A percentile compares a stretch with the other conserved stretches of the same genome.
Conservation (phyloP, 805 yeast genomes). For the Saturnispora halmiae region DNA sequence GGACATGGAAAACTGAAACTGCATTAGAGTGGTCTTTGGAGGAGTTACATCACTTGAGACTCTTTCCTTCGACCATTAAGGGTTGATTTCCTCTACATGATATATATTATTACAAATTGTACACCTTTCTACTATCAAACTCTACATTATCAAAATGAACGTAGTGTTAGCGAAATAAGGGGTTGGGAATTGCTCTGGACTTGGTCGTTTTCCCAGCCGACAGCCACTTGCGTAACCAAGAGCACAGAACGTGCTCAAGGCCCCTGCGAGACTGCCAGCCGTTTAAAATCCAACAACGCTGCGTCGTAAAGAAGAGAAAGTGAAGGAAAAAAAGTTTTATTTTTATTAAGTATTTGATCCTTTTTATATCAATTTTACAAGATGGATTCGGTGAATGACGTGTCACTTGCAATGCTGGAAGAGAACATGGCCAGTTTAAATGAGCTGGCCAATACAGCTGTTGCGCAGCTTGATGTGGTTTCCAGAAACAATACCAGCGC, state of each 20-base stretch:
- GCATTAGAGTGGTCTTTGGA: constrained; percentile 62
- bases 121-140: constrained; percentile 33
- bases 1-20: constrained; percentile 62
- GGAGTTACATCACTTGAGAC: constrained; percentile 33
- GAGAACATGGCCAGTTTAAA: constrained; percentile 58
- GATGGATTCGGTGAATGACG: constrained; percentile 44
- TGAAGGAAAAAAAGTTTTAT: not conserved
- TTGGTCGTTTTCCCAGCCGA: not conserved
- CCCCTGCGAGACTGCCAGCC: not conserved
- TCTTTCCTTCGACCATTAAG: too few species aligned
- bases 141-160: constrained; percentile 27
- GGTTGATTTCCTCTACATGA: too few species aligned
- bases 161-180: constrained; percentile 34
- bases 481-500: constrained; percentile 47
- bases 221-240: not conserved
- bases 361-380: not conserved
- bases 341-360: constrained; percentile 3
- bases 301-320: constrained; percentile 18
- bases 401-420: constrained; percentile 74
- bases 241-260: not conserved
- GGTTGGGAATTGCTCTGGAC: constrained; percentile 8
- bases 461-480: constrained; percentile 45
- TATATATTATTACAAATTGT: too few species aligned
- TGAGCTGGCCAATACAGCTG: constrained; percentile 45
- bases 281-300: not conserved